Base-by-base conservation (phyloP, 495 filamentous ascomycete genomes). In the Trypethelium eluteriae region DNA sequence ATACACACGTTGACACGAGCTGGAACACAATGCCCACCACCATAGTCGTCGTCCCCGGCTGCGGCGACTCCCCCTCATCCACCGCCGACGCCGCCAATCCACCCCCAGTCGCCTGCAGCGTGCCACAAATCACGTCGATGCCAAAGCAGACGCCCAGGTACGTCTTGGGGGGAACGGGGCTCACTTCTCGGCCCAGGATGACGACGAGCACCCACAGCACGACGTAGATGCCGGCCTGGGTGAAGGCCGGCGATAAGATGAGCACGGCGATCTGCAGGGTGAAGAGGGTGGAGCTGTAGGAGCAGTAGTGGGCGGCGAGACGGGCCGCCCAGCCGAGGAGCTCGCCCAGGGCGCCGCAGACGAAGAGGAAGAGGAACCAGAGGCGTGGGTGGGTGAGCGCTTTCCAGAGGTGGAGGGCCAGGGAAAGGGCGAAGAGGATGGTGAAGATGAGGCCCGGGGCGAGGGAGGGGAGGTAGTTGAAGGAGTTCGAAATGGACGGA, bases 311-410 rank as follows among this genome's bases (percentile, higher is more conserved):
- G 14, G 69, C 47, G 16, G 68, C 67, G 25, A 72, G 25, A 9
- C 82, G 76, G 62, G 71, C 76, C 25, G 71, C 62, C 72, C 80
- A 83, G 34, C 83, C 81, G 57, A 83, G 74, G 1, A 76, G 65
- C 65, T 84, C 81, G 63, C 83, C 75, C 38, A 80, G 67, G 18
- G 79, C 82, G 36, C 85, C 83, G 25, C 87, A 73, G 41, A 79
- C 66, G 69, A 88, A 85, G 2, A 81, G 77, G 25, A 85, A 78
- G 75, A 84, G 80, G 74, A 84, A 86, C 81, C 80, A 83, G 18
- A 79, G 76, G 36, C 79, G 68, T 5, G 76, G 44, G 41, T 65
- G 79, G 7, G 74, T 76, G 16, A 79, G 61, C 9, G 82, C 70
- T n/a, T 81, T 78, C 44, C 75, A 84, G 39, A 72, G 61, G 62